Percentiles rank a stretch among this genome's conserved stretches.
phyloP scores from a whole-genome alignment of 2,329 filamentous ascomycete species.

The Colletotrichum eleusines region DNA sequence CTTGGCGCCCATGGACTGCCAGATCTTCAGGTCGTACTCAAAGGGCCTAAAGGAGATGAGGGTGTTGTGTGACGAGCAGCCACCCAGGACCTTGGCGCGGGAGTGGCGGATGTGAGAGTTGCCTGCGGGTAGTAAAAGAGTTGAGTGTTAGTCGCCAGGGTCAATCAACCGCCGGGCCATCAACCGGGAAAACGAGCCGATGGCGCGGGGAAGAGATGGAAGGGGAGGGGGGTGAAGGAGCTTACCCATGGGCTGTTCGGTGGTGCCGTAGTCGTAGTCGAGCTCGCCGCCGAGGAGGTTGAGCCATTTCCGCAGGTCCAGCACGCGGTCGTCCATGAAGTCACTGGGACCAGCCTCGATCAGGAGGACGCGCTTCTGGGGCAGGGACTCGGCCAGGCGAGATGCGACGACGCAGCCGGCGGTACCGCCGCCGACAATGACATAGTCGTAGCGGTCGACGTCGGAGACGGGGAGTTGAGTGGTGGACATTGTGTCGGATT shows the following conservation, averaged over 20 bases:
- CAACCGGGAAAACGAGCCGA: neutral
- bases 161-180: neutral
- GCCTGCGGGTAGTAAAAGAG: conserved; percentile 59
- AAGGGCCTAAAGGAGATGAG: conserved; percentile 94
- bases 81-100: conserved; percentile 90
- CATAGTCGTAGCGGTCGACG: conserved; percentile 81
- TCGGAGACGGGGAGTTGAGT: conserved; percentile 75
- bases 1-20: conserved; percentile 83
- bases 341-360: conserved; percentile 93
- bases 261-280: conserved; percentile 92
- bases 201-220: neutral
- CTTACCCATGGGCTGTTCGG: conserved; percentile 84
- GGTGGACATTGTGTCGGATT: conserved; percentile 64
- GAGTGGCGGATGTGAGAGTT: conserved; percentile 95
- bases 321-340: conserved; percentile 87
- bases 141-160: neutral
- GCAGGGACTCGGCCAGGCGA: conserved; percentile 84
- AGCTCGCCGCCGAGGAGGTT: conserved; percentile 86
- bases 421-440: conserved; percentile 87
- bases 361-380: conserved; percentile 82
- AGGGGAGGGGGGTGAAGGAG: conserved; percentile 17
- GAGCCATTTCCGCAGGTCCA: conserved; percentile 90
- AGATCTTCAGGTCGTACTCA: conserved; percentile 86
- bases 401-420: conserved; percentile 88
- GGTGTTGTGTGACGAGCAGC: conserved; percentile 94